Conservation (phyloP, 257 asterid species). For the Schizonepeta tenuifolia region DNA sequence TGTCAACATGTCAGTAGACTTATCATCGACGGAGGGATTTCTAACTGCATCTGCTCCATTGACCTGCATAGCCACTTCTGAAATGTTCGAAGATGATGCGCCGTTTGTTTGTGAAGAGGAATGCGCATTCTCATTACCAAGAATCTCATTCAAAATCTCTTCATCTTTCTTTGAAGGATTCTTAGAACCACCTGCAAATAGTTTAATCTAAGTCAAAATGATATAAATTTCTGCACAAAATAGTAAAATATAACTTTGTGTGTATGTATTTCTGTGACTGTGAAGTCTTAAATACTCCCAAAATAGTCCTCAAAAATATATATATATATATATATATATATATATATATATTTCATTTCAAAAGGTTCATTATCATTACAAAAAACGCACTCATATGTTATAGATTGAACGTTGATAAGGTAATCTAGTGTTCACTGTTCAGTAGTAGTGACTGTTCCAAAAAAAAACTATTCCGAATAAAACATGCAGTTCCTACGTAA, state of each 20-base stretch:
- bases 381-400: background rate
- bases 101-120: slow-evolving; percentile 42
- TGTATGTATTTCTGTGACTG: background rate
- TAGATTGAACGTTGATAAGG: background rate
- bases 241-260: background rate
- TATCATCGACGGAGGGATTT: slow-evolving; percentile 50
- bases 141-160: slow-evolving; percentile 57
- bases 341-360: no score
- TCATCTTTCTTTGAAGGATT: slow-evolving; percentile 59
- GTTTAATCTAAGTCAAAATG: slow-evolving; percentile 17
- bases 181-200: slow-evolving; percentile 70
- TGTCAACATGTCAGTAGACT: slow-evolving; percentile 35
- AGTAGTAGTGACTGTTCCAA: no score
- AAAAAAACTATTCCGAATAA: no score
- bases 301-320: no score
- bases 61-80: slow-evolving; percentile 40
- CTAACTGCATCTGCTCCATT: slow-evolving; percentile 43
- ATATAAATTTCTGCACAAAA: background rate
- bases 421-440: no score
- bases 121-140: slow-evolving; percentile 48
- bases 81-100: slow-evolving; percentile 55
- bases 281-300: background rate
- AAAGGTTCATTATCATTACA: background rate
- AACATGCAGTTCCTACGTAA: background rate
- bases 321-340: no score